Conservation (phyloP, 176 grass and related monocot species). For the Eremochloa ophiuroides region DNA sequence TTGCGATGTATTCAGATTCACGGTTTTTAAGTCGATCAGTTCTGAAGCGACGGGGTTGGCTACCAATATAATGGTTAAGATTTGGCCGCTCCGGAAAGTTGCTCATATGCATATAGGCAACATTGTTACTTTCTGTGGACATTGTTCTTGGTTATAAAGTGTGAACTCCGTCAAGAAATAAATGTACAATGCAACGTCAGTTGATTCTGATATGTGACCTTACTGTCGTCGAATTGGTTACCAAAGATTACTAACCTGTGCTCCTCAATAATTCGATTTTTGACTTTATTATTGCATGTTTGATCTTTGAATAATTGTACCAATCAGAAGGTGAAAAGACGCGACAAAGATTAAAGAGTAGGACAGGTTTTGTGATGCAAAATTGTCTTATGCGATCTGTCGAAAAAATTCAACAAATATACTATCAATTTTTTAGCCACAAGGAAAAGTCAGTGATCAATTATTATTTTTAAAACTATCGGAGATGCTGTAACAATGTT, state of each 20-base stretch:
- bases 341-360: too few relatives aligned
- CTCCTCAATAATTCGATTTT: neutral
- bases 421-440: too few relatives aligned
- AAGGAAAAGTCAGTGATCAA: too few relatives aligned
- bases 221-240: neutral
- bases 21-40: conserved; percentile 9
- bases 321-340: neutral
- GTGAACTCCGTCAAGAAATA: neutral
- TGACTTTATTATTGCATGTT: neutral
- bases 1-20: neutral
- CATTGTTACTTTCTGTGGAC: neutral
- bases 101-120: neutral
- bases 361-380: too few relatives aligned
- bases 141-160: neutral
- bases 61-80: neutral
- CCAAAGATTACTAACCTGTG: neutral
- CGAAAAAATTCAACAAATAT: too few relatives aligned
- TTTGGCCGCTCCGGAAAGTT: neutral
- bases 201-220: neutral
- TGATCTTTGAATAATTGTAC: neutral
- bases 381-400: too few relatives aligned
- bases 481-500: too few relatives aligned
- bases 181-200: neutral
- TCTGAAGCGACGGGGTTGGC: neutral
- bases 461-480: too few relatives aligned